Percentiles rank a stretch among this genome's conserved stretches.
Conservation (phyloP, 306 rosid species). For the Prunus mira region DNA sequence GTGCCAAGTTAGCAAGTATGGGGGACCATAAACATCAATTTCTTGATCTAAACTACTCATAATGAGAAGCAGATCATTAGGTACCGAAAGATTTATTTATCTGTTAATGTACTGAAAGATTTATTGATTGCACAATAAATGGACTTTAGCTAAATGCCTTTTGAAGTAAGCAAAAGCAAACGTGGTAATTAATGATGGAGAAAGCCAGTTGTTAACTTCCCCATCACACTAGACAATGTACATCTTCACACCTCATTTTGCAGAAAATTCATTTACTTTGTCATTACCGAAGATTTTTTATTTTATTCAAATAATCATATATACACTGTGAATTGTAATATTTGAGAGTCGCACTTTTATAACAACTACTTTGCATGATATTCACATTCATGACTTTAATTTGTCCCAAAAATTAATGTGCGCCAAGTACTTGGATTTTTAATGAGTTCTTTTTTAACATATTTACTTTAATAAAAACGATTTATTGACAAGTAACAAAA, state of each 20-base stretch:
- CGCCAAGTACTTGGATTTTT: background rate
- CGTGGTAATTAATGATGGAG: constrained; percentile 23
- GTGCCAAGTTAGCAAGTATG: background rate
- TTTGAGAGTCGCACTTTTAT: background rate
- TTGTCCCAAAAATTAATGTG: background rate
- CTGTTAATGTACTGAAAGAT: background rate
- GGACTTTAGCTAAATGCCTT: constrained; percentile 28
- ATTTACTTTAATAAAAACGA: too few relatives aligned
- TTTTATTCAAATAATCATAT: background rate
- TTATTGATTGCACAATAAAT: constrained; percentile 25
- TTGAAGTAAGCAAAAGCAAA: constrained; percentile 27
- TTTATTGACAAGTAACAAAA: too few relatives aligned
- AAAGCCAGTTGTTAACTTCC: background rate
- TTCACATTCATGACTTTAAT: background rate
- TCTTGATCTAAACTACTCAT: background rate
- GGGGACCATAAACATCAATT: constrained; percentile 5
- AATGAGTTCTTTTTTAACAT: too few relatives aligned
- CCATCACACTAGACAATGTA: background rate
- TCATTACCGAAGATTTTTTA: background rate
- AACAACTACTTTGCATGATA: background rate
- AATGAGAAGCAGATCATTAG: constrained; percentile 40
- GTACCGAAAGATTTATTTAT: background rate
- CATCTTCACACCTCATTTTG: background rate
- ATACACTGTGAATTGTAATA: background rate
- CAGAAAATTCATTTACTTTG: background rate